These are phyloP conservation scores for Amaranthus palmeri DNA, from an alignment of 148 eudicot genomes.

Conservation along the genomic window DNA sequence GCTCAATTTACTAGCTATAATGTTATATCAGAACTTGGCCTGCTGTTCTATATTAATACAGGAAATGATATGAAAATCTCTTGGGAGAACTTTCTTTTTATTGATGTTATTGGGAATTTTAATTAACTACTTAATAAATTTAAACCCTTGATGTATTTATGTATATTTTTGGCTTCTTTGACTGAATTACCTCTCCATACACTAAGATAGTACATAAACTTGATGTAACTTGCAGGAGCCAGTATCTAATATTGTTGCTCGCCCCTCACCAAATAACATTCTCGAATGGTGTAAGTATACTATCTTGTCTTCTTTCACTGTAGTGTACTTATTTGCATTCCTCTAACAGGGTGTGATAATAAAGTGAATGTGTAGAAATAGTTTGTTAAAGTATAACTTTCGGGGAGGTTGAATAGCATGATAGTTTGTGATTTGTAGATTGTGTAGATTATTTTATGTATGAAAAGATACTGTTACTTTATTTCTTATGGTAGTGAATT, in stretches of 20 bases:
- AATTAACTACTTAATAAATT: neutral
- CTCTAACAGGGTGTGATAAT: too few relatives aligned
- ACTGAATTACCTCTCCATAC: neutral
- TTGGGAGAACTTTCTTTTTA: neutral
- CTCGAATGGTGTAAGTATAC: constrained; percentile 95
- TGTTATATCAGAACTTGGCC: neutral
- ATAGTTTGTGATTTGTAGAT: too few relatives aligned
- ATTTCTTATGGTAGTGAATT: too few relatives aligned
- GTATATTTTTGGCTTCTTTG: neutral
- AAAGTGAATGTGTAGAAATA: too few relatives aligned
- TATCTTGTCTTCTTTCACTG: too few relatives aligned
- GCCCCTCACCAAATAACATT: constrained; percentile 82
- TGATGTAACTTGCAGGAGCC: constrained; percentile 61
- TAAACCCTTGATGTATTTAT: neutral
- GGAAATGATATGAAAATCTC: neutral
- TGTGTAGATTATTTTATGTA: too few relatives aligned
- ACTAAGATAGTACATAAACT: neutral
- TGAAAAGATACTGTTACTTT: too few relatives aligned
- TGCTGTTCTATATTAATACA: neutral
- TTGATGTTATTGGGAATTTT: neutral
- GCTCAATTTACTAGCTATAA: neutral
- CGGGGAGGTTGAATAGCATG: too few relatives aligned
- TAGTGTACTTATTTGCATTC: too few relatives aligned
- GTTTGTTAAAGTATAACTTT: too few relatives aligned
- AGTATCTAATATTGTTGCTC: constrained; percentile 78